These are phyloP conservation scores for Penicillium sp. DNA, from an alignment of 2,329 filamentous ascomycete species.

Conservation along the genomic window DNA sequence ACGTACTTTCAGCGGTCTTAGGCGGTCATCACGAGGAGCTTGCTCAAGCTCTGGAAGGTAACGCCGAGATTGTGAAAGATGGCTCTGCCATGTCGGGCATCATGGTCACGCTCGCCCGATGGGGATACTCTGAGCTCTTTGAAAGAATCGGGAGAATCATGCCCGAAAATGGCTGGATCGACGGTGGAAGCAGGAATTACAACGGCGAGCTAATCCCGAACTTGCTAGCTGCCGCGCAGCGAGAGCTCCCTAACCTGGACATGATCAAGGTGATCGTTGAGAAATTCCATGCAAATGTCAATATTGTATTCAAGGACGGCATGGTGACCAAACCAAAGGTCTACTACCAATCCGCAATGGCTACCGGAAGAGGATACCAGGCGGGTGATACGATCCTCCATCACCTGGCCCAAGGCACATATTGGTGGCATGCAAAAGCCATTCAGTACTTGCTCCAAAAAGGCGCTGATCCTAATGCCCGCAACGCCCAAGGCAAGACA, in stretches of 20 bases:
- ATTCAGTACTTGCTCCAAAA: slow-evolving; percentile 16
- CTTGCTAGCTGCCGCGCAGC: slow-evolving; percentile 13
- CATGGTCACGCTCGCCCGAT: slow-evolving; percentile 12
- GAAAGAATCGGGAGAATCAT: slow-evolving; percentile 8
- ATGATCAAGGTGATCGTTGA: slow-evolving; percentile 18
- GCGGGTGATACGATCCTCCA: slow-evolving; percentile 18
- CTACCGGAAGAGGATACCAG: slow-evolving; percentile 4
- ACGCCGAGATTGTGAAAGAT: not conserved
- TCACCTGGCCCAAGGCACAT: slow-evolving; percentile 16
- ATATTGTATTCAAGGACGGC: slow-evolving; percentile 7
- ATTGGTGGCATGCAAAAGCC: slow-evolving; percentile 21
- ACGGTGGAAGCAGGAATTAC: slow-evolving; percentile 1
- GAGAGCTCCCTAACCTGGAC: slow-evolving; percentile 17
- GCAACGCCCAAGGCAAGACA: slow-evolving; percentile 7
- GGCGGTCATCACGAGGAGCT: slow-evolving; percentile 7
- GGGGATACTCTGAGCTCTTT: slow-evolving; percentile 19
- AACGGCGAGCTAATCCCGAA: slow-evolving; percentile 5
- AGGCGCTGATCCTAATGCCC: slow-evolving; percentile 17
- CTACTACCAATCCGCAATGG: slow-evolving; percentile 9
- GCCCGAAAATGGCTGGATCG: slow-evolving; percentile 14
- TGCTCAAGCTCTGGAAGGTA: slow-evolving; percentile 9
- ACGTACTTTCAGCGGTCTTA: slow-evolving; percentile 7
- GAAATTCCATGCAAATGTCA: slow-evolving; percentile 16
- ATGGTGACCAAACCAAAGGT: slow-evolving; percentile 6
- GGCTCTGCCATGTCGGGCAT: slow-evolving; percentile 4